phyloP scores from a whole-genome alignment of 2,329 filamentous ascomycete species.

The Hypoxylon sp. region DNA sequence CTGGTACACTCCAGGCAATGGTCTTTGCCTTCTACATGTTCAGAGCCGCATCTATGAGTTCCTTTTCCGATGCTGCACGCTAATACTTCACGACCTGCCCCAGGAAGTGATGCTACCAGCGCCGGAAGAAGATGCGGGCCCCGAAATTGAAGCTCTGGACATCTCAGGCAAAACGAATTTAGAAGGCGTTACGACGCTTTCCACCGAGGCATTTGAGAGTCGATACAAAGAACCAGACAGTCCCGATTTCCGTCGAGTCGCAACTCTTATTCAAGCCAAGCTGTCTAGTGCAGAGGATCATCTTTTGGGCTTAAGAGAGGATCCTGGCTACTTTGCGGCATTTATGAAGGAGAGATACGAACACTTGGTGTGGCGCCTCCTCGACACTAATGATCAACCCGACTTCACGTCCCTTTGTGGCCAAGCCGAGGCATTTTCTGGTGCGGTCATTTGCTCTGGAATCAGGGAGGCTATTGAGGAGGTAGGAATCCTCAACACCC shows the following conservation, averaged over 20 bases:
- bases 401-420: background rate
- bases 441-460: background rate
- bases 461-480: constrained; percentile 8
- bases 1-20: background rate
- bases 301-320: constrained; percentile 18
- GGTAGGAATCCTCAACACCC: background rate
- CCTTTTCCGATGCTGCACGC: constrained; percentile 13
- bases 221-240: constrained; percentile 2
- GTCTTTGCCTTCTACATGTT: constrained; percentile 21
- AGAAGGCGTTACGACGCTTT: constrained; percentile 3
- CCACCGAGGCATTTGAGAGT: constrained; percentile 13
- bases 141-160: background rate
- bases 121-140: background rate
- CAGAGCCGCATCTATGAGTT: constrained; percentile 23
- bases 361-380: background rate
- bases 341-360: background rate
- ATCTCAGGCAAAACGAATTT: background rate
- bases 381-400: background rate
- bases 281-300: constrained; percentile 21
- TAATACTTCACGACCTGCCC: constrained; percentile 32
- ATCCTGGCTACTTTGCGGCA: constrained; percentile 27
- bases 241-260: background rate
- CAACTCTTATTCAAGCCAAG: constrained; percentile 11
- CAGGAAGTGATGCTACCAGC: background rate
- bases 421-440: background rate